Evolutionary conservation across 2,329 filamentous ascomycete genomes (phyloP), one percentile per base, ranked within the genome.

Genomic region (Sclerotinia minor): DNA sequence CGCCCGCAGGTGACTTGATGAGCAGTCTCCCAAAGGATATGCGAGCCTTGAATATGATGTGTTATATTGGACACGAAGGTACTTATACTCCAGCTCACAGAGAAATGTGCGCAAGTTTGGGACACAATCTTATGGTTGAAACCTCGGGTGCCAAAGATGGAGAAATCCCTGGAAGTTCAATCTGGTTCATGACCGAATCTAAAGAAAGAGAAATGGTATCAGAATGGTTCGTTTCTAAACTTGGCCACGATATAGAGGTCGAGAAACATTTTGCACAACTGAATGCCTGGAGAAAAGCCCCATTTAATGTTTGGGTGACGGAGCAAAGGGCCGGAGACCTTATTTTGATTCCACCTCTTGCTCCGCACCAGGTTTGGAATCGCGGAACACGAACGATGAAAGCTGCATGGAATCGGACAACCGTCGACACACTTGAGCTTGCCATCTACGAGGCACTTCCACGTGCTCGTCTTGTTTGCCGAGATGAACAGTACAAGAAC

Each of bases 161-260:
- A 5, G 92, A 95, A 76, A 91, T 88, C 71, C 86, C 90, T 1
- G 95, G 95, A 1, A 96, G 92, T 66, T 97, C 95, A 0, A 87
- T 99, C 49, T 99, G 95, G 95, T 97, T 98, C 77, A 98, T 99
- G 95, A 98, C 95, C 0, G 93, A 97, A 77, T 93, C 89, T 47
- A 96, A 95, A 74, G 95, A 99, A 75, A 89, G 95, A 1, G 89
- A 94, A 70, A 84, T 94, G 5, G 93, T 98, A 2, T 89, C 93
- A 0, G 94, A 98, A 75, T 98, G 97, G 78, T 99, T 96, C 82
- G 81, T 96, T 60, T 96, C 93, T 1, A 91, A 92, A 78, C 84
- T 99, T 6, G 95, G 95, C 1, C 95, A 99, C 76, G 94, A 99
- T 74, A 94, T 98, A 69, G 94, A 98, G 76, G 92, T 98, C 24